Percentiles rank a stretch among this genome's conserved stretches.
Conservation (phyloP, 192 early-diverging fungal species). For the Coemansia sp. region DNA sequence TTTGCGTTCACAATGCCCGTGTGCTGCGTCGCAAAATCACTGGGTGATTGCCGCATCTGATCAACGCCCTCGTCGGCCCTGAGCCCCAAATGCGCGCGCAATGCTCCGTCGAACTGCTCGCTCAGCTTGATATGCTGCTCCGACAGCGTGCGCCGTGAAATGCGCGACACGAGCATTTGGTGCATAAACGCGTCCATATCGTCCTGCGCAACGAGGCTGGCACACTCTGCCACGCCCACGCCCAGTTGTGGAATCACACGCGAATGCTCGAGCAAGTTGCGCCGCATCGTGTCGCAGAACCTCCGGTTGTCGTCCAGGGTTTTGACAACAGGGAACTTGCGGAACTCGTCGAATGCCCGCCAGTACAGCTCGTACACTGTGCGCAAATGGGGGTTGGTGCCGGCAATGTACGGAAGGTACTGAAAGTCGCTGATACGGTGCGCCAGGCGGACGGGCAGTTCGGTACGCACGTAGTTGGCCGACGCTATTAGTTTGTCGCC, state of each 20-base stretch:
- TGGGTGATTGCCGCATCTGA: slow-evolving; percentile 42
- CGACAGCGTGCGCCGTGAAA: slow-evolving; percentile 84
- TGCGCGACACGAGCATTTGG: slow-evolving; percentile 83
- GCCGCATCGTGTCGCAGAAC: slow-evolving; percentile 75
- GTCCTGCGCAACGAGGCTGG: slow-evolving; percentile 61
- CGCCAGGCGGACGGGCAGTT: slow-evolving; percentile 85
- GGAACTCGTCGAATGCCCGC: slow-evolving; percentile 86
- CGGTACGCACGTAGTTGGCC: slow-evolving; percentile 87
- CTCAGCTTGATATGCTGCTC: slow-evolving; percentile 91
- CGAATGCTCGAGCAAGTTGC: slow-evolving; percentile 73
- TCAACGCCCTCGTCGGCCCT: slow-evolving; percentile 31
- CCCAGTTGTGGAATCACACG: slow-evolving; percentile 87
- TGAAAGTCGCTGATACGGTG: slow-evolving; percentile 93
- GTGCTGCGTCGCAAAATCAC: slow-evolving; percentile 56
- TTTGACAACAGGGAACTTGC: slow-evolving; percentile 66
- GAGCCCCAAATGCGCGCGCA: slow-evolving; percentile 29
- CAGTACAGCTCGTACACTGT: slow-evolving; percentile 86
- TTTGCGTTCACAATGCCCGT: slow-evolving; percentile 50
- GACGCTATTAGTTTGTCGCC: slow-evolving; percentile 77
- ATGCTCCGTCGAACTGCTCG: slow-evolving; percentile 55
- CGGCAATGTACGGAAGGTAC: slow-evolving; percentile 87
- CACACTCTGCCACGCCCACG: slow-evolving; percentile 79
- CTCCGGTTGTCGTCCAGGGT: slow-evolving; percentile 76
- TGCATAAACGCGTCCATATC: slow-evolving; percentile 85
- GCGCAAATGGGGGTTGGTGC: slow-evolving; percentile 87